Conservation (phyloP, 2,329 filamentous ascomycete species). For the Talaromyces sp. region DNA sequence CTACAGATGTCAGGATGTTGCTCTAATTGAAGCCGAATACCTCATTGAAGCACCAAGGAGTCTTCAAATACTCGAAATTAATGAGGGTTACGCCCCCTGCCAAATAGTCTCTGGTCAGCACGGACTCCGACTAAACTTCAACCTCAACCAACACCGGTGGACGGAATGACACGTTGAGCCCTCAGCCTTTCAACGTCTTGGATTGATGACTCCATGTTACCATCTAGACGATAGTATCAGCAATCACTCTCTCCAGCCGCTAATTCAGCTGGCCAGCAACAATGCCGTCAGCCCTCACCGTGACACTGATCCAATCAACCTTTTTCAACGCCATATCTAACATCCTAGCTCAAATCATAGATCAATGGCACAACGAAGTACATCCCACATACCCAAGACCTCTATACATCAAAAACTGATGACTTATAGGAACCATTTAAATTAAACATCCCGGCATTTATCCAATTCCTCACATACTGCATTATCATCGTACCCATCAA, state of each 20-base stretch:
- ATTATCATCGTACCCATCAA: constrained; percentile 75
- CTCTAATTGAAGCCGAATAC: not conserved
- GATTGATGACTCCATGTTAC: not conserved
- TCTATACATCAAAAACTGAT: not conserved
- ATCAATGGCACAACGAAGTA: constrained; percentile 36
- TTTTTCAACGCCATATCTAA: constrained; percentile 39
- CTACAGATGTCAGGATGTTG: not conserved
- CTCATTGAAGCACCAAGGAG: not conserved
- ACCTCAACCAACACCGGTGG: not conserved
- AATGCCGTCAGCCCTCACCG: constrained; percentile 29
- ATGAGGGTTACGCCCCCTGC: not conserved
- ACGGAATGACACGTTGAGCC: not conserved
- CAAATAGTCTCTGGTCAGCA: not conserved
- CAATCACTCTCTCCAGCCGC: not conserved
- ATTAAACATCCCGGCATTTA: constrained; percentile 64
- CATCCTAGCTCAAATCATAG: constrained; percentile 37
- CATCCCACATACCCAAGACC: too few species aligned
- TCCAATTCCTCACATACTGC: constrained; percentile 75
- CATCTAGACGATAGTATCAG: not conserved
- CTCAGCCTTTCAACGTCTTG: not conserved
- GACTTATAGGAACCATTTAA: constrained; percentile 53
- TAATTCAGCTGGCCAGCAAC: not conserved
- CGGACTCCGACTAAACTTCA: not conserved
- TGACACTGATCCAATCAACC: constrained; percentile 37
- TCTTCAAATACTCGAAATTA: not conserved